A percentile compares a stretch with the other conserved stretches of the same genome.
Evolutionary conservation across 208 protist genomes (phyloP).

Genomic region (Vickermania ingenoplastis): DNA sequence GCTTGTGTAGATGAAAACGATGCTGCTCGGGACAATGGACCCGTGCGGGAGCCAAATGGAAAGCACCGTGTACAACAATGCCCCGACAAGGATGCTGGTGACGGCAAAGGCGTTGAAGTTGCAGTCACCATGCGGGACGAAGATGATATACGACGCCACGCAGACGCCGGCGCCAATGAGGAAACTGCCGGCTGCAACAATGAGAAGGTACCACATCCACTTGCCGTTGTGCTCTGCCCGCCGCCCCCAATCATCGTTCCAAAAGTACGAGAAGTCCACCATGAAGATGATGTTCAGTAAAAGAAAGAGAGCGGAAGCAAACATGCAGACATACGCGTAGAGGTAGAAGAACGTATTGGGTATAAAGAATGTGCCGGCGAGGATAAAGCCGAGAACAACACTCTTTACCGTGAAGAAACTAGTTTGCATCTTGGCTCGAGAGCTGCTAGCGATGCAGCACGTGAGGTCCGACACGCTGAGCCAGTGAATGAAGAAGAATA

Average conservation of each 20-base stretch:
- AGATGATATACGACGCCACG: slow-evolving; percentile 59
- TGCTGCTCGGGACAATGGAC: slow-evolving; percentile 84
- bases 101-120: slow-evolving; percentile 81
- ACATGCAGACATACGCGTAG: slow-evolving; percentile 81
- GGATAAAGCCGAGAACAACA: slow-evolving; percentile 44
- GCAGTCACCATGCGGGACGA: slow-evolving; percentile 71
- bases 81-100: slow-evolving; percentile 64
- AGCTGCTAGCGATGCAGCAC: slow-evolving; percentile 70
- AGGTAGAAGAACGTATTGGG: slow-evolving; percentile 76
- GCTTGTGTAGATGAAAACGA: slow-evolving; percentile 88
- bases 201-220: slow-evolving; percentile 84
- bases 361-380: slow-evolving; percentile 51
- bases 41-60: slow-evolving; percentile 84
- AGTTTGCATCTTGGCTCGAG: slow-evolving; percentile 63
- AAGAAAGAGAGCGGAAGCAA: slow-evolving; percentile 71
- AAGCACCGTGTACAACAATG: slow-evolving; percentile 60
- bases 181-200: slow-evolving; percentile 35
- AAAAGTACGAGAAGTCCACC: slow-evolving; percentile 91
- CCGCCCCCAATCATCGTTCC: slow-evolving; percentile 87
- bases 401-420: slow-evolving; percentile 77
- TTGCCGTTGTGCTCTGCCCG: slow-evolving; percentile 68
- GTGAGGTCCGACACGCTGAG: slow-evolving; percentile 77
- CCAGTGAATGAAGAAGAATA: slow-evolving; percentile 83
- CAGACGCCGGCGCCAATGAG: slow-evolving; percentile 31
- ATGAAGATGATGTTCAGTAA: slow-evolving; percentile 89